Conservation (phyloP, 768 basidiomycete genomes). For the Hygrocybe punicea region DNA sequence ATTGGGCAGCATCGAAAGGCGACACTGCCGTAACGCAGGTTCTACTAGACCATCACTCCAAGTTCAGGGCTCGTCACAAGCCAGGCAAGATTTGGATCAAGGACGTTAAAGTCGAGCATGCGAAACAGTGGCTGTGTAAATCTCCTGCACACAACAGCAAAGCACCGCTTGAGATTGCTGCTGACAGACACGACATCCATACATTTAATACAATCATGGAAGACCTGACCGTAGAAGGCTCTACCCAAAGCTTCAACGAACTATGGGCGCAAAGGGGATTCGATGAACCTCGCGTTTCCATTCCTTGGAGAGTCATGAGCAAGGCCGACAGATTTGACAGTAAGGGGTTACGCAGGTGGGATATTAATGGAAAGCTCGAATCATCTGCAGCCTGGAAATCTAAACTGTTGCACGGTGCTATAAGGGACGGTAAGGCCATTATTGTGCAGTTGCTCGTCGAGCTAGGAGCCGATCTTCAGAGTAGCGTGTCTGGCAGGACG, state of each 20-base stretch:
- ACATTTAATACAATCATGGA: neutral
- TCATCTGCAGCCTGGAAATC: constrained; percentile 6
- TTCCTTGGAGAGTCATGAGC: constrained; percentile 4
- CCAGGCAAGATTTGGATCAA: neutral
- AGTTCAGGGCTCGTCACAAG: neutral
- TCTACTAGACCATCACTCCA: constrained; percentile 11
- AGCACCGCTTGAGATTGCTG: neutral
- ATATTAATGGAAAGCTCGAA: neutral
- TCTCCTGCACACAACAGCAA: neutral
- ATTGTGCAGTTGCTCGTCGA: constrained; percentile 11
- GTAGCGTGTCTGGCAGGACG: constrained; percentile 4
- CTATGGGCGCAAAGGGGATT: neutral
- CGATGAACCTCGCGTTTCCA: neutral
- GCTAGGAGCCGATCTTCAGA: constrained; percentile 10
- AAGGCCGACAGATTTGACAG: constrained; percentile 1
- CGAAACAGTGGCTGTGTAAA: neutral
- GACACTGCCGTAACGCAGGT: neutral
- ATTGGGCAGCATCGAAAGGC: constrained; percentile 14
- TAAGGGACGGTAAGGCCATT: constrained; percentile 10
- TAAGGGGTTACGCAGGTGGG: neutral
- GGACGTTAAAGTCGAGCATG: too few relatives aligned
- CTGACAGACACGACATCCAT: neutral
- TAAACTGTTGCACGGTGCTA: constrained; percentile 10
- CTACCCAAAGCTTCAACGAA: neutral
- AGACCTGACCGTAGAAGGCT: neutral